Evolutionary conservation across 768 basidiomycete species (phyloP).

Genomic region (Russula sp.): DNA sequence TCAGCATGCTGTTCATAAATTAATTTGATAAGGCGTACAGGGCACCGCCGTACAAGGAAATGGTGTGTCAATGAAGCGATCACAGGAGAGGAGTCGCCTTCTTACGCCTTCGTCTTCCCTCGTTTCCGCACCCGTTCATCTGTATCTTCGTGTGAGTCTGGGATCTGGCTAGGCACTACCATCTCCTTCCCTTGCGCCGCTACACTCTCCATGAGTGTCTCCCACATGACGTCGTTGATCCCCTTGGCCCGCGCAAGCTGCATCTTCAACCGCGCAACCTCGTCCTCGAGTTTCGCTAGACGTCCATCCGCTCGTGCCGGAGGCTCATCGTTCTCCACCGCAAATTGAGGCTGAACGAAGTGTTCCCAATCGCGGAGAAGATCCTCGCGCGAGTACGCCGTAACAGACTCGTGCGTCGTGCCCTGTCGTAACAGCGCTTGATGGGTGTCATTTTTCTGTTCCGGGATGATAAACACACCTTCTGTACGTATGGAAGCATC

Average conservation of each 20-base stretch:
- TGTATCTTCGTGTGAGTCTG: conserved; percentile 10
- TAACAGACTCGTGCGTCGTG: conserved; percentile 22
- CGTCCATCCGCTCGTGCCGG: conserved; percentile 42
- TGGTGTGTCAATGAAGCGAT: neutral
- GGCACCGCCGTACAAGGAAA: neutral
- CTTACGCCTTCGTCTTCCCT: conserved; percentile 18
- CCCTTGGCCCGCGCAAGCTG: conserved; percentile 79
- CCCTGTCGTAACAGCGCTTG: conserved; percentile 14
- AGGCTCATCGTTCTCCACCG: conserved; percentile 28
- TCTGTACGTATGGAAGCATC: conserved; percentile 43
- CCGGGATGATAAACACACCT: conserved; percentile 29
- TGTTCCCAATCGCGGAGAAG: conserved; percentile 58
- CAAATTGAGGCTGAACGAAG: conserved; percentile 46
- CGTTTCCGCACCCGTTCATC: conserved; percentile 15
- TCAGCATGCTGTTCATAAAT: neutral
- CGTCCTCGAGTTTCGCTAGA: conserved; percentile 62
- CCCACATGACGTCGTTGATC: conserved; percentile 95
- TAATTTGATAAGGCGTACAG: conserved; percentile 3
- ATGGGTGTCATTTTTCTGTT: neutral
- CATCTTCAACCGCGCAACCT: conserved; percentile 56
- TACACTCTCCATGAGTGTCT: conserved; percentile 63
- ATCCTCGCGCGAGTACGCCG: conserved; percentile 43
- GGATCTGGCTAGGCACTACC: neutral
- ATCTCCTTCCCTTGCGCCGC: conserved; percentile 34
- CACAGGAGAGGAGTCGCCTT: neutral